phyloP scores from a whole-genome alignment of 2,329 filamentous ascomycete species.

The Pleomassaria siparia region DNA sequence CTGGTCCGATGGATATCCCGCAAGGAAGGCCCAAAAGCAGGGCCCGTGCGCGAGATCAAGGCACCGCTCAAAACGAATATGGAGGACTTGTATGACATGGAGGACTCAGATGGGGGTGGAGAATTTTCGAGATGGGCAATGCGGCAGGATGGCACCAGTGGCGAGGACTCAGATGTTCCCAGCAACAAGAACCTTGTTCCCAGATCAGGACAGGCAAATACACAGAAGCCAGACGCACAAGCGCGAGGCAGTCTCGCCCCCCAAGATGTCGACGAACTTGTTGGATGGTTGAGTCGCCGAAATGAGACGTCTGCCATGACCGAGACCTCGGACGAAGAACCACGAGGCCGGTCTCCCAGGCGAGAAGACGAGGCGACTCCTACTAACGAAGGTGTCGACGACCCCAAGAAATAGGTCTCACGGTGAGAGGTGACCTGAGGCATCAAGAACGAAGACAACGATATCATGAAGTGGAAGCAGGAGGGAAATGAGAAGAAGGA shows the following conservation, averaged over 20 bases:
- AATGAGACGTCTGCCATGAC: not conserved
- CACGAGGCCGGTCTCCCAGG: conserved; percentile 13
- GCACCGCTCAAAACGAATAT: conserved; percentile 10
- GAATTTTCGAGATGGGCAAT: conserved; percentile 4
- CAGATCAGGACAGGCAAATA: not conserved
- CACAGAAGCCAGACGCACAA: not conserved
- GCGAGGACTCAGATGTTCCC: conserved; percentile 19
- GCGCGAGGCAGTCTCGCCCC: conserved; percentile 4
- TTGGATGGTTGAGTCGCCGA: conserved; percentile 15
- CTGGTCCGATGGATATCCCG: conserved; percentile 15
- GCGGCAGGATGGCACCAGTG: conserved; percentile 22
- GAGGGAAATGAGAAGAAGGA: not conserved
- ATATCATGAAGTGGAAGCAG: conserved; percentile 5
- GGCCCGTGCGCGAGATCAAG: conserved; percentile 11
- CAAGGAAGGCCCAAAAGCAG: conserved; percentile 1
- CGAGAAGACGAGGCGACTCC: conserved; percentile 20
- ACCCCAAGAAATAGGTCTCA: conserved; percentile 3
- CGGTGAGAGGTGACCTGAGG: not conserved
- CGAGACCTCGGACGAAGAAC: conserved; percentile 2
- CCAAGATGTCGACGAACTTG: conserved; percentile 20
- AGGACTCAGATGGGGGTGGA: conserved; percentile 13
- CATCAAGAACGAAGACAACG: not conserved
- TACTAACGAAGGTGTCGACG: conserved; percentile 10
- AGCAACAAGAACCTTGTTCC: conserved; percentile 2
- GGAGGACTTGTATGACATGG: not conserved